A percentile compares a stretch with the other conserved stretches of the same genome.
Evolutionary conservation across 169 alveolate genomes (phyloP).

Genomic region (Plasmodium vivax): DNA sequence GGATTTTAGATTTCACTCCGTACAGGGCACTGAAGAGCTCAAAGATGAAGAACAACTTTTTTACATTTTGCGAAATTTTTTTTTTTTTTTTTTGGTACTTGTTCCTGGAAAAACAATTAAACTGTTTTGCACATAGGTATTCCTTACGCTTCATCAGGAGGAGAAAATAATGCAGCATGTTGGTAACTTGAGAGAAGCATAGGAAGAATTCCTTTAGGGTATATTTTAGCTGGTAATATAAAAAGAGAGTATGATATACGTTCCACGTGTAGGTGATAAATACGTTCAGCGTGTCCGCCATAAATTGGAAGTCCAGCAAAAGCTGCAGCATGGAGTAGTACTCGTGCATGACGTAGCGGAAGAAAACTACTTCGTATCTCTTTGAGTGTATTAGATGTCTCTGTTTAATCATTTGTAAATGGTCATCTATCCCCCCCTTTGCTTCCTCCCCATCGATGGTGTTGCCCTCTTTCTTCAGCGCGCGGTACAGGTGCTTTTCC

Average conservation of each 20-base stretch:
- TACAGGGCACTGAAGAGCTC: not conserved
- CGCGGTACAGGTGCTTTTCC: not conserved
- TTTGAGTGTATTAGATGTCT: constrained; percentile 1
- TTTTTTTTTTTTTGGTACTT: constrained; percentile 32
- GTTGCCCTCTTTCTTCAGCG: not conserved
- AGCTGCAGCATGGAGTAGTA: not conserved
- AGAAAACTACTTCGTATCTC: constrained; percentile 2
- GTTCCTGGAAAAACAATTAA: constrained; percentile 43
- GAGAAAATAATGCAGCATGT: constrained; percentile 25
- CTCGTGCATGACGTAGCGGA: constrained; percentile 8
- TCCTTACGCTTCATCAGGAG: constrained; percentile 5
- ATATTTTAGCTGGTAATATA: constrained; percentile 43
- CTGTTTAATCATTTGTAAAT: not conserved
- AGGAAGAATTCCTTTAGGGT: not conserved
- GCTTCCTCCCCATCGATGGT: not conserved
- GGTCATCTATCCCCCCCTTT: not conserved
- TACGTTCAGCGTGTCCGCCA: not conserved
- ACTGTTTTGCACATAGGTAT: constrained; percentile 16
- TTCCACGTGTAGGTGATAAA: not conserved
- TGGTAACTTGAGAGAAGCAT: constrained; percentile 8
- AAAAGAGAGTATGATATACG: constrained; percentile 11
- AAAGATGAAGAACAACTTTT: not conserved
- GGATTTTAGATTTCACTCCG: not conserved
- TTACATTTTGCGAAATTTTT: not conserved
- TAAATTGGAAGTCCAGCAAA: not conserved